These are phyloP conservation scores for Eucommia ulmoides DNA, from an alignment of 257 asterid species.

Conservation along the genomic window DNA sequence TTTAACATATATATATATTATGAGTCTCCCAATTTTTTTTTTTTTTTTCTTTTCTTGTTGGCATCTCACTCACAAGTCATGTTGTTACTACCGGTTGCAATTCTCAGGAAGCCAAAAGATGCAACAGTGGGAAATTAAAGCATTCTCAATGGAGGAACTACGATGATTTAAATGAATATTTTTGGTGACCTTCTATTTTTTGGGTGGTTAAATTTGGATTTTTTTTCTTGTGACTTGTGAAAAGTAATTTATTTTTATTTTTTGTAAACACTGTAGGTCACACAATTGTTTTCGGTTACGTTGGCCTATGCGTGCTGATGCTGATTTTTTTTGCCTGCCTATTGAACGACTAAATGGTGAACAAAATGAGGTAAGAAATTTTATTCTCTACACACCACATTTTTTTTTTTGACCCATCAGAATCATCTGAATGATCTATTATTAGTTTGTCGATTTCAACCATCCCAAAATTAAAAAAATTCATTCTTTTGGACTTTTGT, in stretches of 20 bases:
- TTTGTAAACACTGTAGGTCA: constrained; percentile 72
- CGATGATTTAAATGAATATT: constrained; percentile 91
- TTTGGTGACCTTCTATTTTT: constrained; percentile 54
- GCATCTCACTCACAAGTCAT: too few relatives aligned
- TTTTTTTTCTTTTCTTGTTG: too few relatives aligned
- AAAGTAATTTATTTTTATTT: too few relatives aligned
- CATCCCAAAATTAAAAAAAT: too few relatives aligned
- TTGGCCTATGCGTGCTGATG: constrained; percentile 98
- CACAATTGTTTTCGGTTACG: constrained; percentile 75
- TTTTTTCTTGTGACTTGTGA: too few relatives aligned
- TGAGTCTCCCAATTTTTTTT: constrained; percentile 4
- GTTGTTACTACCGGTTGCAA: too few relatives aligned
- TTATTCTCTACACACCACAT: too few relatives aligned
- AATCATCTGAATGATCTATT: too few relatives aligned
- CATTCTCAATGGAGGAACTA: constrained; percentile 93
- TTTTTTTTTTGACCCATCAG: too few relatives aligned
- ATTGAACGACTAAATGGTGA: constrained; percentile 26
- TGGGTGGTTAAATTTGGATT: constrained; percentile 1
- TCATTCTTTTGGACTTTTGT: too few relatives aligned
- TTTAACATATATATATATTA: not conserved
- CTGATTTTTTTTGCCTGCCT: constrained; percentile 80
- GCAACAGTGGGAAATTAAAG: constrained; percentile 50
- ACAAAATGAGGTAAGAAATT: constrained; percentile 34
- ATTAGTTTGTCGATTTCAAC: too few relatives aligned
- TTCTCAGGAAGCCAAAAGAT: constrained; percentile 78